These are phyloP conservation scores for Penicillium palitans DNA, from an alignment of 2,329 filamentous ascomycete species.

Conservation along the genomic window DNA sequence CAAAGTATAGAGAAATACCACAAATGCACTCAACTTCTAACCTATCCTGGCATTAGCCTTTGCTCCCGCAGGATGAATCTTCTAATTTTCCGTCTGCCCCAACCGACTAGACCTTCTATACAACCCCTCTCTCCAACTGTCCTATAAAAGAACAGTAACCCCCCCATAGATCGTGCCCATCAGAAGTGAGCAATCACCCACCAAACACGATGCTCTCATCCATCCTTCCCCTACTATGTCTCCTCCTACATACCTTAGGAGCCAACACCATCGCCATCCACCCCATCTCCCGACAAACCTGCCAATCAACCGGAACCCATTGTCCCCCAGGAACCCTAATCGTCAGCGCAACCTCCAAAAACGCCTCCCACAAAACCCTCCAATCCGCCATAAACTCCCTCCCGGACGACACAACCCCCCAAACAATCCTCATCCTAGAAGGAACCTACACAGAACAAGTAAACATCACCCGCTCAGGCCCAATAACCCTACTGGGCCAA, in stretches of 20 bases:
- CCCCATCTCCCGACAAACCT: conserved; percentile 19
- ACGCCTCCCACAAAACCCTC: conserved; percentile 40
- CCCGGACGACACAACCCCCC: conserved; percentile 46
- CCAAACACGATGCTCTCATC: not conserved
- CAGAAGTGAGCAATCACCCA: not conserved
- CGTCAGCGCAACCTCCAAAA: conserved; percentile 27
- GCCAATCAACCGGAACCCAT: conserved; percentile 26
- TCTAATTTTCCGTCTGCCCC: conserved; percentile 2
- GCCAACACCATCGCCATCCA: conserved; percentile 9
- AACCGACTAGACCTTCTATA: not conserved
- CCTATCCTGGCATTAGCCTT: not conserved
- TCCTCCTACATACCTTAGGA: not conserved
- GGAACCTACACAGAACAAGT: conserved; percentile 65
- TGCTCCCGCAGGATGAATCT: not conserved
- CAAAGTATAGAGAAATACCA: conserved; percentile 3
- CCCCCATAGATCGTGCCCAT: not conserved
- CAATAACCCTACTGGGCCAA: conserved; percentile 63
- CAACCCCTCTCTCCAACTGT: not conserved
- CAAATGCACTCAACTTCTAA: not conserved
- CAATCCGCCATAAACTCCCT: conserved; percentile 52
- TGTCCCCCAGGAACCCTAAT: conserved; percentile 33
- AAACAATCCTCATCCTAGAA: conserved; percentile 60
- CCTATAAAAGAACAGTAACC: not conserved
- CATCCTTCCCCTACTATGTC: not conserved
- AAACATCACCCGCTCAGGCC: conserved; percentile 63